phyloP scores from a whole-genome alignment of 2,329 filamentous ascomycete genomes.

The Colletotrichum gloeosporioides region DNA sequence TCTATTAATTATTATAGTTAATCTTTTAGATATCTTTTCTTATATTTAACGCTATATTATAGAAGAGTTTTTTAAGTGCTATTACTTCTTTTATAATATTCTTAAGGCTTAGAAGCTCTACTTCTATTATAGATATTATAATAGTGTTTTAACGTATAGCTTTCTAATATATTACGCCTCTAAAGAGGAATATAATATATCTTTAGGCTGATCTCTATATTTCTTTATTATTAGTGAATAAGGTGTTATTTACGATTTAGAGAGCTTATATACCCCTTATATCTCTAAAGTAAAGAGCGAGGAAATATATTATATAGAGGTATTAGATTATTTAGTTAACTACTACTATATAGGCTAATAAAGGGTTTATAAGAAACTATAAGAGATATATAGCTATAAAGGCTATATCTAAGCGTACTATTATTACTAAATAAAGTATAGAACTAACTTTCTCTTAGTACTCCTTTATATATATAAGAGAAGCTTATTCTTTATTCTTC shows the following conservation, averaged over 20 bases:
- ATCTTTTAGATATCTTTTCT: neutral
- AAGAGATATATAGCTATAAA: neutral
- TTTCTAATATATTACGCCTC: neutral
- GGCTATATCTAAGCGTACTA: neutral
- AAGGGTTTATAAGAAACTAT: constrained; percentile 12
- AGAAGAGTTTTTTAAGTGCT: neutral
- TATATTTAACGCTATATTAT: neutral
- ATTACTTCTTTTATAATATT: neutral
- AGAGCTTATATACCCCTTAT: neutral
- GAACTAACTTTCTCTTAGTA: too few species aligned
- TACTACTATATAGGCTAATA: neutral
- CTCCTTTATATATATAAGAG: too few species aligned
- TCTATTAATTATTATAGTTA: too few species aligned
- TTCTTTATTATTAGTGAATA: neutral
- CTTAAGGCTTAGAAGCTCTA: neutral
- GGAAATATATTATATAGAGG: neutral
- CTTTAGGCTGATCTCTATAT: neutral
- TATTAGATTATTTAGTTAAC: neutral
- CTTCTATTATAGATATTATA: neutral
- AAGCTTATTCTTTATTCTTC: too few species aligned
- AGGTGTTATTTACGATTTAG: neutral
- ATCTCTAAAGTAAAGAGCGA: neutral
- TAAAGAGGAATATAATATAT: neutral
- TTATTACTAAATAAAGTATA: too few species aligned
- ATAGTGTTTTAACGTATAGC: neutral